These are phyloP conservation scores for Botrytis hyacinthi DNA, from an alignment of 2,329 filamentous ascomycete species.

Conservation along the genomic window DNA sequence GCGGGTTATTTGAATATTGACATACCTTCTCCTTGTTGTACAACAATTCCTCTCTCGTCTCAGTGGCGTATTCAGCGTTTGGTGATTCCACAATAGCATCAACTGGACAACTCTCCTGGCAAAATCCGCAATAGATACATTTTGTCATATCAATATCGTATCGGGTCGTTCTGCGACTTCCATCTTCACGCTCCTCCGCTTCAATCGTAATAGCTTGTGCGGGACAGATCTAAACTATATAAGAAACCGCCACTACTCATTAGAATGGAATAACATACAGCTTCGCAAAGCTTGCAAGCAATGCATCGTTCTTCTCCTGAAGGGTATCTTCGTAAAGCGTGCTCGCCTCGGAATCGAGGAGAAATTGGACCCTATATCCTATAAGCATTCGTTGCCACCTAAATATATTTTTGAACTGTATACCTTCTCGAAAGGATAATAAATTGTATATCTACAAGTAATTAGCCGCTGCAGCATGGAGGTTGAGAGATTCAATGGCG, in stretches of 20 bases:
- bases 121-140: slow-evolving; percentile 99
- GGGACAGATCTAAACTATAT: slow-evolving; percentile 69
- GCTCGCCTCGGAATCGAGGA: slow-evolving; percentile 95
- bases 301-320: slow-evolving; percentile 99
- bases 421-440: slow-evolving; percentile 96
- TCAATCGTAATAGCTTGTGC: slow-evolving; percentile 99
- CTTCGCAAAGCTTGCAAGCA: slow-evolving; percentile 99
- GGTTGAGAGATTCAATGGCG: slow-evolving; percentile 30
- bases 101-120: slow-evolving; percentile 97
- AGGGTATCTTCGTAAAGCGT: slow-evolving; percentile 92
- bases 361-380: slow-evolving; percentile 78
- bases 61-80: slow-evolving; percentile 72
- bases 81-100: slow-evolving; percentile 84
- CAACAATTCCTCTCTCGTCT: slow-evolving; percentile 85
- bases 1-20: slow-evolving; percentile 45
- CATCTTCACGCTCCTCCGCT: slow-evolving; percentile 95
- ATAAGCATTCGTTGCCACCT: slow-evolving; percentile 28
- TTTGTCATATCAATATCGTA: slow-evolving; percentile 99
- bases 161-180: slow-evolving; percentile 88
- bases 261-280: slow-evolving; percentile 47
- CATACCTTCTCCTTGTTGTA: slow-evolving; percentile 80
- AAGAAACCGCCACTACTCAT: background rate
- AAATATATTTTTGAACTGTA: slow-evolving; percentile 22
- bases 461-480: slow-evolving; percentile 34
- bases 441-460: slow-evolving; percentile 81